Evolutionary conservation across 352 stramenopile genomes (phyloP).

Genomic region (Phytophthora brassicae): DNA sequence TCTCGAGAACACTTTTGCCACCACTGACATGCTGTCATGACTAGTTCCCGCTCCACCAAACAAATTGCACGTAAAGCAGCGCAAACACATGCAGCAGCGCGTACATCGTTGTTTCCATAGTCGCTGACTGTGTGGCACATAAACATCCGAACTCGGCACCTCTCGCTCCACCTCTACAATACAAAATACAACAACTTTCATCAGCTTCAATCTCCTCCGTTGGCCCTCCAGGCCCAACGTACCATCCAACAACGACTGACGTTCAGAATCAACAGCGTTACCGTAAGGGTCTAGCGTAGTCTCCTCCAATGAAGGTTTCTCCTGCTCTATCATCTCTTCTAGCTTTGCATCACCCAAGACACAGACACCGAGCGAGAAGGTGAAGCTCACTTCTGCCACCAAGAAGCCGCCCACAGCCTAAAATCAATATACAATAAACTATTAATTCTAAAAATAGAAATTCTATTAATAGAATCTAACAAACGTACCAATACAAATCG

Average conservation of each 20-base stretch:
- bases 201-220: neutral
- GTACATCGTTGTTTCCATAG: conserved; percentile 80
- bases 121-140: conserved; percentile 72
- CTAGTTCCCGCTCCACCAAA: conserved; percentile 84
- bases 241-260: conserved; percentile 78
- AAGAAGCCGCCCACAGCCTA: conserved; percentile 60
- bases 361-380: conserved; percentile 67
- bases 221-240: conserved; percentile 23
- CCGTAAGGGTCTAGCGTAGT: conserved; percentile 51
- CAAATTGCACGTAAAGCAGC: conserved; percentile 86
- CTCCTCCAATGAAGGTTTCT: conserved; percentile 17
- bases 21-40: conserved; percentile 87
- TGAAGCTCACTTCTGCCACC: conserved; percentile 74
- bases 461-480: conserved; percentile 6
- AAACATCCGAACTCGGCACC: conserved; percentile 77
- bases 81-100: conserved; percentile 74
- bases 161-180: conserved; percentile 47
- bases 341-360: conserved; percentile 50
- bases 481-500: conserved; percentile 73
- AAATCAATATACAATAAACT: neutral
- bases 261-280: conserved; percentile 75
- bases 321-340: conserved; percentile 34
- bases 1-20: conserved; percentile 81
- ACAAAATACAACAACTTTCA: conserved; percentile 17
- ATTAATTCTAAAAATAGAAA: conserved; percentile 4